Evolutionary conservation across 2,329 filamentous ascomycete genomes (phyloP), one percentile per base, ranked within the genome.

Genomic region (Stemphylium vesicarium): DNA sequence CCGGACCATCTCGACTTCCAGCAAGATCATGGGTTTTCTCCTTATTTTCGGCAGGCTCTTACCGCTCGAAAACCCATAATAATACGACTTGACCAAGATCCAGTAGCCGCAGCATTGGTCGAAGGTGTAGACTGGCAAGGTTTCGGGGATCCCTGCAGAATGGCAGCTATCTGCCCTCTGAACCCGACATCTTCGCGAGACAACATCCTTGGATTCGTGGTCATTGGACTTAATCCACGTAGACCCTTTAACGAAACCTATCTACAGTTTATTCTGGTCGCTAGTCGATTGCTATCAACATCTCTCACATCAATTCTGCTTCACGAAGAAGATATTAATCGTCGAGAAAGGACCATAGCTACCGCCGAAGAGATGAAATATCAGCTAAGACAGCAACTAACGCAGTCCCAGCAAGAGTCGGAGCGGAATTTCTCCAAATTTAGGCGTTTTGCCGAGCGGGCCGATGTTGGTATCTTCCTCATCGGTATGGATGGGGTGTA

Each of bases 381-480:
- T 62, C 72, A 4, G 61, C 62, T 76, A 62, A 35, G 73, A 71
- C 50, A 69, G 24, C 62, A 69, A 16, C 50, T 75, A 10, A 60
- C 70, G 2, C 72, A 66, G 11, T 63, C 62, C 2, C 58, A 66
- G 13, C 54, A 66, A 22, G 77, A 78, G 41, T 66, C 73, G 6
- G 69, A 72, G 13, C 52, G 63, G 4, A 70, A 64, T 15, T 59
- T 70, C 31, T 65, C 66, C 43, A 69, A 69, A 22, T 79, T 80
- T 41, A 68, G 72, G 29, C 63, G 75, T 4, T 75, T 80, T 60
- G 76, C 77, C 4, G 71, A 75, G 37, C 63, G 72, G 4, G 66
- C 75, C 5, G 75, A 77, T 3, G 65, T 78, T 6, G 77, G 72
- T 1, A 80, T 80, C 48, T 79, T 76, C 50, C 71, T 76, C 22